Conservation (phyloP, 1,284 basidiomycete species). For the Ustilago xerochloae region DNA sequence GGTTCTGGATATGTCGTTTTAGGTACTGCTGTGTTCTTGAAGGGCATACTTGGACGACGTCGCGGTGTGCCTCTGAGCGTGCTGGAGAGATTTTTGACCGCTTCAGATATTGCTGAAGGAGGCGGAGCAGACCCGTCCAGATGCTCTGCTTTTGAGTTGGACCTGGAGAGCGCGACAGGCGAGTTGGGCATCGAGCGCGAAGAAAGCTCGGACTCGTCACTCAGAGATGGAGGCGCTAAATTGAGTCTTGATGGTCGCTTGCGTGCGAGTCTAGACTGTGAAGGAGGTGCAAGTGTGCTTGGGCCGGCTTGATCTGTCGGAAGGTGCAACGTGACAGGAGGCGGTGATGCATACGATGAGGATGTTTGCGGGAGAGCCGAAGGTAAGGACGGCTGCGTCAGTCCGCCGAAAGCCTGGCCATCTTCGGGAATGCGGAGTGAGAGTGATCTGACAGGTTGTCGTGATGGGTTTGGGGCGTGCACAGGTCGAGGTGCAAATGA, state of each 20-base stretch:
- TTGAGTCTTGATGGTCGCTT: slow-evolving; percentile 48
- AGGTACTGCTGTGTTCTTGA: slow-evolving; percentile 17
- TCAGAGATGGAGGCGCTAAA: slow-evolving; percentile 26
- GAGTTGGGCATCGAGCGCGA: slow-evolving; percentile 53
- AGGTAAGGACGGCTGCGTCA: slow-evolving; percentile 23
- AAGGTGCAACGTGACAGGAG: slow-evolving; percentile 14
- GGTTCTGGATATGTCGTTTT: slow-evolving; percentile 20
- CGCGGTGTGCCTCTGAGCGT: slow-evolving; percentile 61
- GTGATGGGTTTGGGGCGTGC: slow-evolving; percentile 4
- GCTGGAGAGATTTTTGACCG: slow-evolving; percentile 55
- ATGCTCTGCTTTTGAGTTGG: slow-evolving; percentile 20
- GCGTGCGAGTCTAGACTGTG: slow-evolving; percentile 20
- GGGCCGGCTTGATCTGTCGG: slow-evolving; percentile 6
- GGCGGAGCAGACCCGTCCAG: slow-evolving; percentile 1
- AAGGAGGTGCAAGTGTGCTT: slow-evolving; percentile 16
- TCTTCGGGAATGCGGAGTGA: slow-evolving; percentile 43
- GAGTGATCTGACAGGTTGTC: slow-evolving; percentile 20
- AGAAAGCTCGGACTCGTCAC: slow-evolving; percentile 26
- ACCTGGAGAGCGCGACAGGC: slow-evolving; percentile 26
- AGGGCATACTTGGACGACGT: slow-evolving; percentile 60
- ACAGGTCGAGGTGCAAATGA: slow-evolving; percentile 28
- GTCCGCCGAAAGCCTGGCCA: slow-evolving; percentile 32
- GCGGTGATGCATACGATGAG: slow-evolving; percentile 5
- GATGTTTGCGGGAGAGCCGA: slow-evolving; percentile 6
- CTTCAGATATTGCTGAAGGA: slow-evolving; percentile 29